phyloP scores from a whole-genome alignment of 768 basidiomycete species.

The Boletus eberwhitei region DNA sequence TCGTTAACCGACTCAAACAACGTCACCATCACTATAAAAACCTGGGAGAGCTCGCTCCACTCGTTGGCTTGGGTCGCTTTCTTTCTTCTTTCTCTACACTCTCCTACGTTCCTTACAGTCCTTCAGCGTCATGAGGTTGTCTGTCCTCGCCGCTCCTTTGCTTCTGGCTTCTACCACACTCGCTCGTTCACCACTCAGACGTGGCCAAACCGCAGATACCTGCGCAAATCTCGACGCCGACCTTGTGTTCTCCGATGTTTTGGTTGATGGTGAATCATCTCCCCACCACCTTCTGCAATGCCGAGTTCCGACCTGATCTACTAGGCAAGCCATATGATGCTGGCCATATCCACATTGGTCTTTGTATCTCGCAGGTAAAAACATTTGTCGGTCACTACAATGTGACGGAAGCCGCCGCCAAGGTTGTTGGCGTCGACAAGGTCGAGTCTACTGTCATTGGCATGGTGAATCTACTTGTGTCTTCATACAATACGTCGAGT shows the following conservation, averaged over 20 bases:
- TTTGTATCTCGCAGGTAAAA: conserved; percentile 30
- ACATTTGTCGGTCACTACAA: conserved; percentile 22
- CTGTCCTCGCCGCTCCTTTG: conserved; percentile 16
- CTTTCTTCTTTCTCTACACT: background rate
- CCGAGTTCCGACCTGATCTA: background rate
- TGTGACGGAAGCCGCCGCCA: conserved; percentile 21
- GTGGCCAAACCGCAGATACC: conserved; percentile 4
- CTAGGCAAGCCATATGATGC: conserved; percentile 21
- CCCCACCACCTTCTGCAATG: too few relatives aligned
- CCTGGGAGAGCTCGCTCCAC: background rate
- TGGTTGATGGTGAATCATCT: conserved; percentile 5
- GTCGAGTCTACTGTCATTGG: conserved; percentile 19
- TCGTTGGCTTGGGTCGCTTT: background rate
- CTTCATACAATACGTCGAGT: background rate
- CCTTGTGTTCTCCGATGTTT: conserved; percentile 18
- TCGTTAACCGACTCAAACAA: conserved; percentile 4
- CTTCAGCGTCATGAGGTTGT: conserved; percentile 14
- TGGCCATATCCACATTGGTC: conserved; percentile 27
- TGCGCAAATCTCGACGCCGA: conserved; percentile 16
- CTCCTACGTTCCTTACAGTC: background rate
- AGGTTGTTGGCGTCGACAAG: conserved; percentile 21
- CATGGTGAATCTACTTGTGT: conserved; percentile 18
- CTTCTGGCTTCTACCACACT: conserved; percentile 12
- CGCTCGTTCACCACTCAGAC: conserved; percentile 15
- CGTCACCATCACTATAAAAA: conserved; percentile 10